Evolutionary conservation across 2,329 filamentous ascomycete species (phyloP).

Genomic region (Aureobasidium sp.): DNA sequence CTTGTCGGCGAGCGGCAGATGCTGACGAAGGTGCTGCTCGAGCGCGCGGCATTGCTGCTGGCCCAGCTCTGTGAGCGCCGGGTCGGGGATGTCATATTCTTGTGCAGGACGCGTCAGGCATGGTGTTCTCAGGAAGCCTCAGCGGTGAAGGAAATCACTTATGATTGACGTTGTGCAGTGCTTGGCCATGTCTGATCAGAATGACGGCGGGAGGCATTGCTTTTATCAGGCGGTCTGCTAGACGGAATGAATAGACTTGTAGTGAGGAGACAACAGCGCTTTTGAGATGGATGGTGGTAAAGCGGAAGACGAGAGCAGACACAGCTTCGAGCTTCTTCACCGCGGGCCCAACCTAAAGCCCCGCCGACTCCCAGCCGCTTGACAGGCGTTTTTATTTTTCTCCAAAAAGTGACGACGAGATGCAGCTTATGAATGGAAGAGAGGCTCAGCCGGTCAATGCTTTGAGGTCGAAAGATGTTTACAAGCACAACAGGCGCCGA

Average conservation of each 20-base stretch:
- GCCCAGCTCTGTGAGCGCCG: constrained; percentile 34
- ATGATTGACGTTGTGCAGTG: constrained; percentile 35
- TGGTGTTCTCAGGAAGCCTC: neutral
- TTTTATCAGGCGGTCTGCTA: neutral
- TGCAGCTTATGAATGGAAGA: neutral
- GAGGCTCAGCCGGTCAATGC: constrained; percentile 7
- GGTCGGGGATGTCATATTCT: constrained; percentile 36
- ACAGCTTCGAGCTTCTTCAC: neutral
- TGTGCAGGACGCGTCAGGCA: constrained; percentile 13
- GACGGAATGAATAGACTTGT: neutral
- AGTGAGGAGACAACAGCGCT: neutral
- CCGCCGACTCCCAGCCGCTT: neutral
- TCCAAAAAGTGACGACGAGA: neutral
- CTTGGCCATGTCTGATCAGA: constrained; percentile 39
- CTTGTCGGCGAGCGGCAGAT: constrained; percentile 32
- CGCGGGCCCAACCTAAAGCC: constrained; percentile 9
- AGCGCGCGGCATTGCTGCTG: constrained; percentile 34
- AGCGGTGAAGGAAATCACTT: constrained; percentile 17
- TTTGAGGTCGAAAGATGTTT: neutral
- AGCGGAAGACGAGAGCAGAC: neutral
- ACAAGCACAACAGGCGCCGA: neutral
- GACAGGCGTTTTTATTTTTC: constrained; percentile 6
- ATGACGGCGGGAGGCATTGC: constrained; percentile 38
- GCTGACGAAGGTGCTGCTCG: constrained; percentile 29
- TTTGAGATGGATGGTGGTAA: neutral